Evolutionary conservation across 495 filamentous ascomycete genomes (phyloP).

Genomic region (Alectoria sarmentosa): DNA sequence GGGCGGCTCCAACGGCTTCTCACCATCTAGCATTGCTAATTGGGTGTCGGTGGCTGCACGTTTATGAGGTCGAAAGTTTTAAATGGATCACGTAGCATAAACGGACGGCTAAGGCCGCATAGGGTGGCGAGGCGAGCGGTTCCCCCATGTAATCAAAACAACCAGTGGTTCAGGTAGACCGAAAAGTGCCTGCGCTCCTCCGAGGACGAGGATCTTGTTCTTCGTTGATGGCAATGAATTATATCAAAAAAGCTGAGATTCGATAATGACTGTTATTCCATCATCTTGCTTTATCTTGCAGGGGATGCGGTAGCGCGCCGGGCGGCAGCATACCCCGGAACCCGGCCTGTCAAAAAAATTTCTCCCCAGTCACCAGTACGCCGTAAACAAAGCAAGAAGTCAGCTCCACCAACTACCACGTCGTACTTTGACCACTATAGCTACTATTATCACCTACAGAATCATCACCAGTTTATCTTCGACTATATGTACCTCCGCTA

Average conservation of each 20-base stretch:
- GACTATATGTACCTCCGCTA: slow-evolving; percentile 4
- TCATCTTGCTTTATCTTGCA: slow-evolving; percentile 18
- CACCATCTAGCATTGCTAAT: too few relatives aligned
- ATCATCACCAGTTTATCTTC: neutral
- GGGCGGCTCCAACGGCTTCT: too few relatives aligned
- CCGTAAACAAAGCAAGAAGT: slow-evolving; percentile 13
- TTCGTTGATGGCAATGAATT: neutral
- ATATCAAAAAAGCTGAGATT: neutral
- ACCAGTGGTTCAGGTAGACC: too few relatives aligned
- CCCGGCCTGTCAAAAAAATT: slow-evolving; percentile 11
- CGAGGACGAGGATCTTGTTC: neutral
- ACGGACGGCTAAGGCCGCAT: neutral
- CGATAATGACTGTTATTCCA: neutral
- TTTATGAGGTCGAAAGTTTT: neutral
- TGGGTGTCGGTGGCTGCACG: neutral
- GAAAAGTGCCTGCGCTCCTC: too few relatives aligned
- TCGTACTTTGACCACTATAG: neutral
- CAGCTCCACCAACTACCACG: neutral
- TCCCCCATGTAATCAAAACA: slow-evolving; percentile 12
- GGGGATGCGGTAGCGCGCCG: slow-evolving; percentile 10
- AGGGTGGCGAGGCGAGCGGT: neutral
- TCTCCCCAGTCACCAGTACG: neutral
- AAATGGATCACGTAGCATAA: slow-evolving; percentile 5
- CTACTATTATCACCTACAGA: neutral
- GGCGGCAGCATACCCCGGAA: slow-evolving; percentile 5